Conservation (phyloP, 106 monocot genomes). For the Triglochin maritima region DNA sequence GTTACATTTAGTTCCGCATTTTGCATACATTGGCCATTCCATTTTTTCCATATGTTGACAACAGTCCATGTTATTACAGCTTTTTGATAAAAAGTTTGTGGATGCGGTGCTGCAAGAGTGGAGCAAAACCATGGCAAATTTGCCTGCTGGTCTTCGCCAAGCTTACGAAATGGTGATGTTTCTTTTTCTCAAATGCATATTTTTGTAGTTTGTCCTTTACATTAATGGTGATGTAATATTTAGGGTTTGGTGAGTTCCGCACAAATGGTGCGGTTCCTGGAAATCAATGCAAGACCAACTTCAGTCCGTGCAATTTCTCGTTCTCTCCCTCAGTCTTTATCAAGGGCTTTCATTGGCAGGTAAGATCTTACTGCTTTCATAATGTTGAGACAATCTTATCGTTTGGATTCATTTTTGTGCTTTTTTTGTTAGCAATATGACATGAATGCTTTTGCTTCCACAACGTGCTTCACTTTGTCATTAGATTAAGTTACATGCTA, state of each 20-base stretch:
- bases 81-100: conserved; percentile 87
- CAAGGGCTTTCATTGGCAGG: conserved; percentile 94
- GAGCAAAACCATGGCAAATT: conserved; percentile 78
- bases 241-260: conserved; percentile 91
- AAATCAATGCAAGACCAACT: conserved; percentile 83
- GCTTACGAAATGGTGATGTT: conserved; percentile 87
- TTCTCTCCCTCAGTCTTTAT: conserved; percentile 65
- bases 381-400: neutral
- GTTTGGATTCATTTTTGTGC: neutral
- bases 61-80: conserved; percentile 21
- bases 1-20: neutral
- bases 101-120: conserved; percentile 97
- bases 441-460: no score
- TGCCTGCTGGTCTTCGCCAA: conserved; percentile 88
- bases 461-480: no score
- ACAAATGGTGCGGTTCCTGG: conserved; percentile 77
- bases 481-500: no score
- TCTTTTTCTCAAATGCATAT: neutral
- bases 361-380: conserved; percentile 8
- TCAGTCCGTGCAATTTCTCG: conserved; percentile 59
- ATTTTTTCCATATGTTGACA: no score
- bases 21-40: no score
- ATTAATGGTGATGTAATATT: neutral
- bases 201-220: neutral
- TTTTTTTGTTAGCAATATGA: neutral